Evolutionary conservation across 805 yeast genomes (phyloP), one percentile per base, ranked within the genome.

Genomic region (Sugiyamaella marilandica): DNA sequence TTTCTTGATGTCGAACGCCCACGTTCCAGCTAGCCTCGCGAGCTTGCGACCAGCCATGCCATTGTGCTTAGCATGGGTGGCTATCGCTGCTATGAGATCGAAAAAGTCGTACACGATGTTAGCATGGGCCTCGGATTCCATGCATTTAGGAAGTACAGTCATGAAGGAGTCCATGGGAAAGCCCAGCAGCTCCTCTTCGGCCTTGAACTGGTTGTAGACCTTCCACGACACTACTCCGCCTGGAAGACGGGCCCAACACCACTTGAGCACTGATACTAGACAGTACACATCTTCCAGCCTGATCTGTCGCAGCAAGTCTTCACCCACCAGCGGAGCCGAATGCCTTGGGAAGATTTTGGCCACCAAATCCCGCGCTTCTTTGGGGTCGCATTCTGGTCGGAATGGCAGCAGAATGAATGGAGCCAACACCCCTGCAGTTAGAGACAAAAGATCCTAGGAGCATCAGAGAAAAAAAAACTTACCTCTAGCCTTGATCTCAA

Each of bases 31-130:
- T 81, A 90, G 78, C 59, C 86, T 83, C 10, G 94, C 76, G 14
- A 90, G 77, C 63, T 87, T 88, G 46, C 90, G 76, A 0, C 94
- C 95, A 62, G 87, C 81, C 74, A 90, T 71, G 62, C 85, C 82
- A 62, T 89, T 88, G 41, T 82, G 80, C 60, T 82, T 85, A 2
- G 95, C 82, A 68, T 88, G 86, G 9, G 95, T 81, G 0, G 95
- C 83, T 41, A 90, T 70, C 10, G 89, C 77, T 10, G 88, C 86
- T 43, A 91, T 70, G 34, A 90, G 74, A 63, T 90, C 96, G 61
- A 89, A 78, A 62, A 89, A 91, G 65, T 87, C 95, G 66, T 87
- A 87, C 3, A 87, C 92, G 3, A 91, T 87, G 1, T 94, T 84
- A 0, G 96, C 95, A 69, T 89, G 96, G 4, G 92, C 84, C 1